Evolutionary conservation across 768 basidiomycete genomes (phyloP).

Genomic region (Mycena leptocephala): DNA sequence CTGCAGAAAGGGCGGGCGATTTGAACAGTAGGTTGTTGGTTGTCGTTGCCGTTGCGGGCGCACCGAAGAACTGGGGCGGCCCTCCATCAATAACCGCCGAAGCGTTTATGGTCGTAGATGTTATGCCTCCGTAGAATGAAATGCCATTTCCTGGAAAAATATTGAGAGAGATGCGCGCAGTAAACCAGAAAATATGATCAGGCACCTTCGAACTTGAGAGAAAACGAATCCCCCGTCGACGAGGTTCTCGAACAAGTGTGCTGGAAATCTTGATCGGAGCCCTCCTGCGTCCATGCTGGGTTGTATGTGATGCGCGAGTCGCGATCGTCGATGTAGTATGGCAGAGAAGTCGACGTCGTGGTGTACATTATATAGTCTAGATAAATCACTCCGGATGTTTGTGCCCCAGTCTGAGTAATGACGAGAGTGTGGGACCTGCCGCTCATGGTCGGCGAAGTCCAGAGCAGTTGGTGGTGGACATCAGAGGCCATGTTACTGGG

Average conservation of each 20-base stretch:
- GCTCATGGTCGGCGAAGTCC: too few relatives aligned
- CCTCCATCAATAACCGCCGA: background rate
- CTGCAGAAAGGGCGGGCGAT: background rate
- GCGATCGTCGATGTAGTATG: background rate
- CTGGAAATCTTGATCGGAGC: background rate
- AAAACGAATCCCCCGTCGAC: too few relatives aligned
- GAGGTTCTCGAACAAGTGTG: background rate
- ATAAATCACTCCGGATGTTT: background rate
- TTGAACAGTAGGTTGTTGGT: background rate
- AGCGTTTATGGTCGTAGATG: background rate
- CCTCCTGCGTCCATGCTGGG: background rate
- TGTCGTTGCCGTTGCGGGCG: background rate
- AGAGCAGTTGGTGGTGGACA: background rate
- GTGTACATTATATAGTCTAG: slow-evolving; percentile 6
- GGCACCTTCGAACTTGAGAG: background rate
- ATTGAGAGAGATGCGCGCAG: background rate
- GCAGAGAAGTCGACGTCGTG: background rate
- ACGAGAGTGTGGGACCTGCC: background rate
- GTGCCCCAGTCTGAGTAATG: background rate
- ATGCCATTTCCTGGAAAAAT: background rate
- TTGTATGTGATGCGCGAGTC: background rate
- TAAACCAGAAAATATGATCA: background rate
- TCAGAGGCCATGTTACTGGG: background rate
- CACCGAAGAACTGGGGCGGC: background rate
- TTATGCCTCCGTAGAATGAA: background rate